Conservation (phyloP, 768 basidiomycete genomes). For the Neoboletus subvelutipes region DNA sequence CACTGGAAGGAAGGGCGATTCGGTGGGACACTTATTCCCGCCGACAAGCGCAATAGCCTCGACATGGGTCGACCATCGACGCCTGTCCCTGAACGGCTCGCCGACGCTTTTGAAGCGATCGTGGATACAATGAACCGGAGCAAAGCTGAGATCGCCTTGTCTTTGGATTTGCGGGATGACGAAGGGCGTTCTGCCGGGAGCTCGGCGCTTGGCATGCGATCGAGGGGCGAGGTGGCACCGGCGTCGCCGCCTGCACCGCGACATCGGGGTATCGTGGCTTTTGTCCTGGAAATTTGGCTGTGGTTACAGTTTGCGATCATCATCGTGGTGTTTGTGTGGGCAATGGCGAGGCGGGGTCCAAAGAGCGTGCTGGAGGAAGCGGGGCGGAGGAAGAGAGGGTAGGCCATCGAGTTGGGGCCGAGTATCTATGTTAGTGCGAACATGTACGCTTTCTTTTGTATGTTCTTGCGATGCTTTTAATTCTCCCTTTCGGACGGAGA, state of each 20-base stretch:
- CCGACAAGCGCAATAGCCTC: constrained; percentile 12
- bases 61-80: constrained; percentile 28
- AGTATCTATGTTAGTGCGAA: constrained; percentile 4
- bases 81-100: constrained; percentile 41
- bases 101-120: constrained; percentile 45
- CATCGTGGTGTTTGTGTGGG: constrained; percentile 73
- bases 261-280: constrained; percentile 36
- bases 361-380: constrained; percentile 60
- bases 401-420: neutral
- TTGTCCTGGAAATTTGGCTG: constrained; percentile 76
- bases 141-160: constrained; percentile 14
- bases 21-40: constrained; percentile 33
- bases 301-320: constrained; percentile 82
- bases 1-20: constrained; percentile 62
- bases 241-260: constrained; percentile 21
- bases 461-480: neutral
- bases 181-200: neutral
- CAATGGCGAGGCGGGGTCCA: constrained; percentile 77
- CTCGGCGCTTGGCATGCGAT: neutral
- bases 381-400: constrained; percentile 29
- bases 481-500: constrained; percentile 11
- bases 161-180: constrained; percentile 14
- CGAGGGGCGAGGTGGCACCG: constrained; percentile 5
- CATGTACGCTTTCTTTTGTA: constrained; percentile 6
- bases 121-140: constrained; percentile 40